Percentiles rank a stretch among this genome's conserved stretches.
Conservation (phyloP, 106 monocot genomes). For the Phalaenopsis aphrodite region DNA sequence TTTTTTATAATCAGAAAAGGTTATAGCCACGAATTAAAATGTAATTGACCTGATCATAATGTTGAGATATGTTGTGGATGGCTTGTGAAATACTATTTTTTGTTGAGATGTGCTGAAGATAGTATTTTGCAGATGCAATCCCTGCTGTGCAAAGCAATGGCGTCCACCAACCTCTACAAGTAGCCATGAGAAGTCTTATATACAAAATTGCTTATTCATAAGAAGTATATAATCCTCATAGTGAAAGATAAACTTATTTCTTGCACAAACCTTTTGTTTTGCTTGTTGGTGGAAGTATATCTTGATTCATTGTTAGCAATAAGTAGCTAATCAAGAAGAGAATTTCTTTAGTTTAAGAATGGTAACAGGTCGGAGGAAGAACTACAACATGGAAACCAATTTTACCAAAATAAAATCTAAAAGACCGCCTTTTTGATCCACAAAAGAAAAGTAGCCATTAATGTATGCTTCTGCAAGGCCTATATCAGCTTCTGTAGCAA, state of each 20-base stretch:
- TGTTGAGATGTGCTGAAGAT: conserved; percentile 60
- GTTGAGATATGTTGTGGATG: conserved; percentile 78
- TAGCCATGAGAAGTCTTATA: neutral
- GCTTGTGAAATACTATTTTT: conserved; percentile 74
- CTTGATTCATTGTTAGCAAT: conserved; percentile 69
- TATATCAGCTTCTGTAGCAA: conserved; percentile 88
- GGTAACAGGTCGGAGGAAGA: neutral
- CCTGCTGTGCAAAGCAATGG: conserved; percentile 75
- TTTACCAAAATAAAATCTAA: conserved; percentile 62
- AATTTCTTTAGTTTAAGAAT: neutral
- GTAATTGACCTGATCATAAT: conserved; percentile 79
- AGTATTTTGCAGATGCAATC: conserved; percentile 64
- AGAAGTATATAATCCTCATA: neutral
- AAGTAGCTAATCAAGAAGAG: conserved; percentile 47
- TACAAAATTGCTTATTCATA: neutral
- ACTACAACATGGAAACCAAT: neutral
- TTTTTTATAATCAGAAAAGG: neutral
- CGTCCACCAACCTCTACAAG: conserved; percentile 87
- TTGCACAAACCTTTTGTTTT: conserved; percentile 29
- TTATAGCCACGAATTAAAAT: neutral
- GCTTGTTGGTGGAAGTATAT: conserved; percentile 18
- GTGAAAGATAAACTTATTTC: neutral
- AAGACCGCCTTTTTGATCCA: conserved; percentile 74
- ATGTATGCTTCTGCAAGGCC: conserved; percentile 93
- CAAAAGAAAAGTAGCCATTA: conserved; percentile 79